A percentile compares a stretch with the other conserved stretches of the same genome.
These are phyloP conservation scores for Salpingoeca rosetta DNA, from an alignment of 78 protist species.

Conservation along the genomic window DNA sequence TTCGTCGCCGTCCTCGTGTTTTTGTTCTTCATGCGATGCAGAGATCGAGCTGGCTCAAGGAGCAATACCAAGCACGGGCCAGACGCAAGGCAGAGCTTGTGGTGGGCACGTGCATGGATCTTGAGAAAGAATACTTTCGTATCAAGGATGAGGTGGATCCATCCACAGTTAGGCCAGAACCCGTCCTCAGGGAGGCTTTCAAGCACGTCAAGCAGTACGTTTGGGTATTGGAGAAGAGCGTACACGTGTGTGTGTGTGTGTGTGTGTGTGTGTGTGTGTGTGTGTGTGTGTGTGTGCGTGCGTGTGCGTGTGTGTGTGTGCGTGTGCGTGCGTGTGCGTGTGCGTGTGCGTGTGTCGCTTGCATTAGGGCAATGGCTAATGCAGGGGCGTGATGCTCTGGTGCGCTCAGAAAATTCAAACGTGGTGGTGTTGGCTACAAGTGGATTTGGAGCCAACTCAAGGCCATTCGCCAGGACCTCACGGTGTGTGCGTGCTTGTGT, in stretches of 20 bases:
- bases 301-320: background rate
- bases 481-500: background rate
- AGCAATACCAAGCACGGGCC: background rate
- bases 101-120: background rate
- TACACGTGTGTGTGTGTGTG: background rate
- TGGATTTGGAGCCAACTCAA: constrained; percentile 33
- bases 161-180: background rate
- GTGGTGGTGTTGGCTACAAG: background rate
- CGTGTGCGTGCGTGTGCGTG: background rate
- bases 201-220: too few species aligned
- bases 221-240: background rate
- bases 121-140: background rate
- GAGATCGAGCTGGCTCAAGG: background rate
- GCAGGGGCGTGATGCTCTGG: background rate
- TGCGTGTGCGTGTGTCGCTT: background rate
- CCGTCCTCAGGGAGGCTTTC: background rate
- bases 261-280: background rate
- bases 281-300: background rate
- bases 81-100: background rate
- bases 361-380: background rate
- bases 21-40: background rate
- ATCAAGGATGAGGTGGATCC: background rate
- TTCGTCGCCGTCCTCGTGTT: background rate
- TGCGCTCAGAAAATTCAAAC: background rate
- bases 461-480: constrained; percentile 45